A percentile compares a stretch with the other conserved stretches of the same genome.
These are phyloP conservation scores for Phytophthora capsici DNA, from an alignment of 352 stramenopile species.

Conservation along the genomic window DNA sequence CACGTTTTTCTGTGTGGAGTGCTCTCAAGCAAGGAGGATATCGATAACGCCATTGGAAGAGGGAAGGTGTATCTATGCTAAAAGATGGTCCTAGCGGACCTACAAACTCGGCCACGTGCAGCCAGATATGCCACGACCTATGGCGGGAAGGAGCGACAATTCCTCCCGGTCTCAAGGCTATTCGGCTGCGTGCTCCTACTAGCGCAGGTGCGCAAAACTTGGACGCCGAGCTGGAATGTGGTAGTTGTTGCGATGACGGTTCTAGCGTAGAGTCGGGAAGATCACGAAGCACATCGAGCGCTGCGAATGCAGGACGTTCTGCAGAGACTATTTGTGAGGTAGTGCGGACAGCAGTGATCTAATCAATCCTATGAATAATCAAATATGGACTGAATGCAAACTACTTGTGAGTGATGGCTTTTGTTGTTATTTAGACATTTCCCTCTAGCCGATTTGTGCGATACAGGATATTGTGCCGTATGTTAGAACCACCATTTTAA, in stretches of 20 bases:
- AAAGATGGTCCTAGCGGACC: not conserved
- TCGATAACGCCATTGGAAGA: not conserved
- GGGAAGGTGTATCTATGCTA: not conserved
- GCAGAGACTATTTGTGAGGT: not conserved
- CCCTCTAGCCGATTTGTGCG: constrained; percentile 2
- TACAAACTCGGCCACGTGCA: constrained; percentile 5
- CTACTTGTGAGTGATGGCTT: not conserved
- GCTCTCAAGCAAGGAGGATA: not conserved
- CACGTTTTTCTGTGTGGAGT: not conserved
- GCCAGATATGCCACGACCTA: constrained; percentile 4
- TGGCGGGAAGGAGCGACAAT: not conserved
- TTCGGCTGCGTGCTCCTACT: constrained; percentile 1
- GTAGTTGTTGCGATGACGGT: not conserved
- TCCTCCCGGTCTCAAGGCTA: not conserved
- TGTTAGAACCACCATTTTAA: not conserved
- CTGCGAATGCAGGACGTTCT: not conserved
- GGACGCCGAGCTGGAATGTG: not conserved
- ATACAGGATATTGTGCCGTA: not conserved
- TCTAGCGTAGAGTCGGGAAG: constrained; percentile 1
- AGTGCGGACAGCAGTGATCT: not conserved
- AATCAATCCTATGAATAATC: not conserved
- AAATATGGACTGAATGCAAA: not conserved
- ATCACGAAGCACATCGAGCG: too few relatives aligned
- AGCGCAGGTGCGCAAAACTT: not conserved
- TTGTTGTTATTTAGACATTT: constrained; percentile 3